Base-by-base conservation (phyloP, 371 early-diverging fungal genomes). In the Syncephalastrum racemosum region DNA sequence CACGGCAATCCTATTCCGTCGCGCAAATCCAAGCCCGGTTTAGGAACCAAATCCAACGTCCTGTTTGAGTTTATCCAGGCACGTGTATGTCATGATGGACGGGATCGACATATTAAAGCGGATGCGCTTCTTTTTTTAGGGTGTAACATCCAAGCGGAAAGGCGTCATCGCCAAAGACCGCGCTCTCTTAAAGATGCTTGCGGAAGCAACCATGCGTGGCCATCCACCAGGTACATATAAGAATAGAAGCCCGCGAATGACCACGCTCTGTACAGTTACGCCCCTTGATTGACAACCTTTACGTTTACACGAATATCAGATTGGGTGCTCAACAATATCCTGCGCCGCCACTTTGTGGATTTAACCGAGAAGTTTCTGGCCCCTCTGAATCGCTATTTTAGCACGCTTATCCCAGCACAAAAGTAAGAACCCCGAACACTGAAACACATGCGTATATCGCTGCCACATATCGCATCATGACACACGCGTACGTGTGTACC, bases 311-410 rank as follows among this genome's bases (percentile, higher is more conserved):
- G 2, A 12, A 8, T 31, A 50, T 62, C 59, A 70, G 83, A 77
- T 40, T 87, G 89, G 79, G 63, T 86, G 27, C 69, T 96, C 39
- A 92, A 96, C 73, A 96, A 98, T 68, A 86, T 87, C 58, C 71
- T 98, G 42, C 81, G 97, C 40, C 78, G 94, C 50, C 90, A 98
- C 67, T 97, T 97, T 82, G 83, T 90, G 8, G 95, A 94, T 46
- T 71, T 98, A 39, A 94, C 97, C 1, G 95, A 93, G 54, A 84
- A 90, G 68, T 96, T 98, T 65, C 67, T 98, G 59, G 92, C 88
- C 18, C 98, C 98, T n/a, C 73, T 98, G 43, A 91, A 95, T 67
- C 84, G 94, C 40, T 92, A 96, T 68, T 95, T 95, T 71, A 87
- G 90, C 53, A 90, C 92, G 4, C 67, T 96, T 49, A 83, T 95